A percentile compares a stretch with the other conserved stretches of the same genome.
phyloP scores from a whole-genome alignment of 331 rosid species.

The Stylosanthes scabra region DNA sequence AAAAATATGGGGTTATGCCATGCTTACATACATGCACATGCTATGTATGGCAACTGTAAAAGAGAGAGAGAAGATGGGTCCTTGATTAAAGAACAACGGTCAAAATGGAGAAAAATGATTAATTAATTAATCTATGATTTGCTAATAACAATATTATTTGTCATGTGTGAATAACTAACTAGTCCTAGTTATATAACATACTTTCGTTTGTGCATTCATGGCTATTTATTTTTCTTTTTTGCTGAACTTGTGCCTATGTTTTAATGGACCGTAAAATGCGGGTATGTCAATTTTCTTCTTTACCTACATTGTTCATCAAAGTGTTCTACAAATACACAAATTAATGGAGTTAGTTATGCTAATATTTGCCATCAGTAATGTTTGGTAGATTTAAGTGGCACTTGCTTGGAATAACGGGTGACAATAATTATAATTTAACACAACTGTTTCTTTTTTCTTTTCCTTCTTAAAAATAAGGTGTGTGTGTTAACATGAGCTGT shows the following conservation, averaged over 20 bases:
- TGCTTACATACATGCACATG: too few species aligned
- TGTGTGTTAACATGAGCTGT: neutral
- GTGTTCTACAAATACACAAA: neutral
- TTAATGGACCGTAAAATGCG: neutral
- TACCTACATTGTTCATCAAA: neutral
- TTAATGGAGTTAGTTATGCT: neutral
- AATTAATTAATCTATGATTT: neutral
- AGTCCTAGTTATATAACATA: too few species aligned
- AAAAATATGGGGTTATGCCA: too few species aligned
- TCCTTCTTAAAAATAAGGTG: neutral
- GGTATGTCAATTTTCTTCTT: neutral
- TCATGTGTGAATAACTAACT: neutral
- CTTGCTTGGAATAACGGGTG: neutral
- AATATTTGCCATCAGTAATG: neutral
- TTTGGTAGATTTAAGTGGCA: neutral
- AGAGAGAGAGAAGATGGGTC: slow-evolving; percentile 1
- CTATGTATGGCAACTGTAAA: too few species aligned
- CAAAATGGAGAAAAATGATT: neutral
- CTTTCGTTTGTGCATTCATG: neutral
- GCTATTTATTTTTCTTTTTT: neutral
- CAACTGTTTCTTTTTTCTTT: neutral
- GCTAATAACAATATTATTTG: too few species aligned
- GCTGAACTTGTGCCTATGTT: neutral
- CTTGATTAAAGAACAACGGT: slow-evolving; percentile 13
- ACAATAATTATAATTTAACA: neutral